Evolutionary conservation across 106 monocot species (phyloP), one percentile per base, ranked within the genome.

Genomic region (Phalaenopsis aphrodite): DNA sequence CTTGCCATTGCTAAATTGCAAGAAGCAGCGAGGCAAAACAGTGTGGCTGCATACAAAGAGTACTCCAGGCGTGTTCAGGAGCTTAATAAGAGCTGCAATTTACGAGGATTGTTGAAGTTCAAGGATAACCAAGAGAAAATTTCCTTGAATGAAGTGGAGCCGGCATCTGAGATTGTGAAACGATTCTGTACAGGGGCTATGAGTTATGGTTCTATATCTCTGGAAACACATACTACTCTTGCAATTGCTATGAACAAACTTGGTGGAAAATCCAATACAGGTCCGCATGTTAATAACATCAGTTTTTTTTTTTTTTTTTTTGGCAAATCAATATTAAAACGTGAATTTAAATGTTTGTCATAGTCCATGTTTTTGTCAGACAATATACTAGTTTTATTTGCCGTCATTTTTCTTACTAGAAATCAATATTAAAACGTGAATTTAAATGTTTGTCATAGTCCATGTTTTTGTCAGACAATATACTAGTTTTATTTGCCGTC

Each of bases 211-310:
- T 99, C 99, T 77, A 95, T 99, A 80, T 99, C 99, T 17, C 73
- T 99, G 16, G 99, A 99, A 87, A 94, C 99, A 24, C 99, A 99
- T 85, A 86, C 95, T n/a, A 86, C 99, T 30, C 87, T 99, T 74
- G 99, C 99, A 58, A 78, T 91, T 49, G 99, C 99, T 39, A 99
- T 99, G 99, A 99, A 99, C 84, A 94, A 78, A 80, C 72, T 99
- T 84, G 99, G 99, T 76, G 99, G 99, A 65, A 99, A 99, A 88
- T 99, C 99, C 56, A 99, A 99, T 84, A 99, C 99, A 36, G 99
- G 99, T 99, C 85, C 42, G 77, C 19, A 79, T 66, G 61, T 43
- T 41, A 74, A 30, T 30, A 30, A 43, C 74, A 19, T 74, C 43
- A 38, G 45, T 43, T 74, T 8, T 61, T 3, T 52, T 0, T 61